These are phyloP conservation scores for Alloteropsis semialata DNA, from an alignment of 176 grass and related monocot species.

Conservation along the genomic window DNA sequence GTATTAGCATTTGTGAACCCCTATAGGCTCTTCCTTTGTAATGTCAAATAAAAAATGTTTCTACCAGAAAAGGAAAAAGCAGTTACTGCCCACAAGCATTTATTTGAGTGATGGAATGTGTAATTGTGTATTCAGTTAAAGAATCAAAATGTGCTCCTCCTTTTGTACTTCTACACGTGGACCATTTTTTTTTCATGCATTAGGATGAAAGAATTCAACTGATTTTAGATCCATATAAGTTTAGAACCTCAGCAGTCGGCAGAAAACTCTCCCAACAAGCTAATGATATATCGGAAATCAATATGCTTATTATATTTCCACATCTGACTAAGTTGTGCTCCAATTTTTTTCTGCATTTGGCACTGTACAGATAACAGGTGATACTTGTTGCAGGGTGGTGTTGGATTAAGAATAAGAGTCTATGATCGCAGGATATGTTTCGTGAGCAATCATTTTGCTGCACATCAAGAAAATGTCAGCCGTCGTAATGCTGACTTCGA, in stretches of 20 bases:
- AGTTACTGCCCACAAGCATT: not conserved
- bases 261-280: not conserved
- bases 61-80: not conserved
- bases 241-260: not conserved
- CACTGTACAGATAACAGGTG: slow-evolving; percentile 3
- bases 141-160: not conserved
- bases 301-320: not conserved
- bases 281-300: slow-evolving; percentile 6
- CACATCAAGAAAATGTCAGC: slow-evolving; percentile 80
- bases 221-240: too few species aligned
- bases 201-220: not conserved
- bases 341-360: not conserved
- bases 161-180: not conserved
- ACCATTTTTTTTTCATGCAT: not conserved
- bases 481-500: slow-evolving; percentile 83
- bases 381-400: slow-evolving; percentile 68
- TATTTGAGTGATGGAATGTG: slow-evolving; percentile 8
- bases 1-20: not conserved
- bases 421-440: slow-evolving; percentile 85
- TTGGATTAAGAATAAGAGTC: slow-evolving; percentile 90
- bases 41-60: not conserved
- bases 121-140: slow-evolving; percentile 4
- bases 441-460: slow-evolving; percentile 90
- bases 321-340: slow-evolving; percentile 4
- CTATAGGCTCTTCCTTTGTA: not conserved